Evolutionary conservation across 257 asterid genomes (phyloP).

Genomic region (Oldenlandia corymbosa): DNA sequence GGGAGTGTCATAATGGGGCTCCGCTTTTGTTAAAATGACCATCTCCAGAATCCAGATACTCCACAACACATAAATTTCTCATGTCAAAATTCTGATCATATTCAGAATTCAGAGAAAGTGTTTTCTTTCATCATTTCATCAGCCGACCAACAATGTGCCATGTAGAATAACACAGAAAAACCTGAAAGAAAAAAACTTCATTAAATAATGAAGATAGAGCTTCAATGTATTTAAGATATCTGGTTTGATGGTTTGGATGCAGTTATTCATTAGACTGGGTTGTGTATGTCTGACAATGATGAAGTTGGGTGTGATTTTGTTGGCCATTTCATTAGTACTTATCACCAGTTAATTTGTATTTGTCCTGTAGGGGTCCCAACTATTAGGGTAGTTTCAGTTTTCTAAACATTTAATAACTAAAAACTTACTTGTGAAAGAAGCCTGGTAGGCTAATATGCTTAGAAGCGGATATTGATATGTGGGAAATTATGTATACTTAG

Average conservation of each 20-base stretch:
- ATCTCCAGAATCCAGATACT: too few relatives aligned
- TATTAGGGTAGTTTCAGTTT: neutral
- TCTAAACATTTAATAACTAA: neutral
- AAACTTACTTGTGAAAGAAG: neutral
- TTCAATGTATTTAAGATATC: neutral
- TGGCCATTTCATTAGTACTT: neutral
- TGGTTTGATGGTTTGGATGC: neutral
- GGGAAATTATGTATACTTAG: neutral
- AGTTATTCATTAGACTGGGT: neutral
- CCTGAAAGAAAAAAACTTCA: neutral
- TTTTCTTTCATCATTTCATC: neutral
- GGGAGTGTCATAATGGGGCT: too few relatives aligned
- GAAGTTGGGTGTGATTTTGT: neutral
- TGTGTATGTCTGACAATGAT: neutral
- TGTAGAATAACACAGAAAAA: neutral
- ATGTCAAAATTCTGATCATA: neutral
- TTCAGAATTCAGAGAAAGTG: neutral
- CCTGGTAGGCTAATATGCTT: neutral
- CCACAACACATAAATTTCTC: too few relatives aligned
- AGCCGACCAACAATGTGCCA: neutral
- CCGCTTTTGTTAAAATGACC: neutral
- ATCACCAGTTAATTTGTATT: neutral
- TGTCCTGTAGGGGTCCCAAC: too few relatives aligned
- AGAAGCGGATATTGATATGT: neutral
- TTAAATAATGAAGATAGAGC: neutral